Conservation (phyloP, 2,329 filamentous ascomycete species). For the Paraphaeosphaeria minitans region DNA sequence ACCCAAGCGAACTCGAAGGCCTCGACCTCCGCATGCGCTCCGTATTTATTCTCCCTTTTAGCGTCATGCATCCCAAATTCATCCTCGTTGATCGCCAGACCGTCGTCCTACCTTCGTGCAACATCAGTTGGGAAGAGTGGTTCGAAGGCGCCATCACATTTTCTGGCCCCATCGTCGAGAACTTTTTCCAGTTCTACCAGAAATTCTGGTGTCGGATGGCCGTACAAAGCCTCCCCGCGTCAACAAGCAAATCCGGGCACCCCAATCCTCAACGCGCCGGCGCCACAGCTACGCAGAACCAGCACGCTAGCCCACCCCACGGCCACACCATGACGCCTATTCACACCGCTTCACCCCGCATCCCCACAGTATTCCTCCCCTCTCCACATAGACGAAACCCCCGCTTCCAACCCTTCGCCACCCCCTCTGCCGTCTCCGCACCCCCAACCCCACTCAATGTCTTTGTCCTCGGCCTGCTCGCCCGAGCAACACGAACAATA, state of each 20-base stretch:
- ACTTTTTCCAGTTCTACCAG: constrained; percentile 70
- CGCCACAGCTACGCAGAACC: background rate
- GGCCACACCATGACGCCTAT: constrained; percentile 15
- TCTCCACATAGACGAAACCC: constrained; percentile 75
- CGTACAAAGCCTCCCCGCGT: constrained; percentile 5
- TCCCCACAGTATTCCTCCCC: constrained; percentile 70
- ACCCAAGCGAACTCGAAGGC: constrained; percentile 58
- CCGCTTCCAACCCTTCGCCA: constrained; percentile 57
- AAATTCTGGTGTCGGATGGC: constrained; percentile 65
- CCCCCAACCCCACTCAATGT: constrained; percentile 71
- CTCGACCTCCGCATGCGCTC: constrained; percentile 76
- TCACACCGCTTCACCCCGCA: constrained; percentile 17
- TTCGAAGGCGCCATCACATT: constrained; percentile 77
- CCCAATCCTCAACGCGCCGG: background rate
- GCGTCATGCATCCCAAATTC: constrained; percentile 89
- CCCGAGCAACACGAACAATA: constrained; percentile 62
- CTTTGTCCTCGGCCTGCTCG: constrained; percentile 66
- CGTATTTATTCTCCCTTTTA: constrained; percentile 78
- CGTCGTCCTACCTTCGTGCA: constrained; percentile 78
- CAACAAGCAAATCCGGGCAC: background rate
- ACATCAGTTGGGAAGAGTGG: constrained; percentile 88
- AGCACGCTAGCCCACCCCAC: background rate
- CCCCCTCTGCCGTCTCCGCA: constrained; percentile 55
- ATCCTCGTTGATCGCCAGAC: constrained; percentile 70
- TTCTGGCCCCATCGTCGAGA: constrained; percentile 63